Conservation (phyloP, 1,284 basidiomycete genomes). For the Marasmius tenuissimus region DNA sequence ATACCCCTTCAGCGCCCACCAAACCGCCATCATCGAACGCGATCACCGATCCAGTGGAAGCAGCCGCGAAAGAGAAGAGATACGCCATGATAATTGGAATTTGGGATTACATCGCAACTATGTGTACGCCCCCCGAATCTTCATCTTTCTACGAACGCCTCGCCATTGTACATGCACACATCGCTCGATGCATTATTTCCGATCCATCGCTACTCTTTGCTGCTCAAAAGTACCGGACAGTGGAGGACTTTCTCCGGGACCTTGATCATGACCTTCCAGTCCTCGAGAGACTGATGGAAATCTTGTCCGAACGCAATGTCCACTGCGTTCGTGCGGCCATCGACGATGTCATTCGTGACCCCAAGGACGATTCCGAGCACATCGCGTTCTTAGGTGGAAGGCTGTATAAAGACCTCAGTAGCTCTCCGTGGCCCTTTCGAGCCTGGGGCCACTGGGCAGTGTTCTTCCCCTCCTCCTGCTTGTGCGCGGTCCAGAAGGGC, state of each 20-base stretch:
- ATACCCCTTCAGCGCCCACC: background rate
- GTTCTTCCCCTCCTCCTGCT: slow-evolving; percentile 10
- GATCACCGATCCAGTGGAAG: slow-evolving; percentile 4
- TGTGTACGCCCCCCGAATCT: slow-evolving; percentile 27
- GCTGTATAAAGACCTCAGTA: slow-evolving; percentile 28
- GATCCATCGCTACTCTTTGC: slow-evolving; percentile 33
- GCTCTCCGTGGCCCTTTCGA: slow-evolving; percentile 28
- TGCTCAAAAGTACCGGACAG: slow-evolving; percentile 29
- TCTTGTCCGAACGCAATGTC: slow-evolving; percentile 25
- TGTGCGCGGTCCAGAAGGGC: background rate
- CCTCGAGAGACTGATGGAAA: slow-evolving; percentile 33
- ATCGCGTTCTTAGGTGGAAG: slow-evolving; percentile 29
- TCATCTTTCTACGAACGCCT: slow-evolving; percentile 29
- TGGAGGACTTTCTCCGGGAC: slow-evolving; percentile 27
- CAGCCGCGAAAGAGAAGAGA: slow-evolving; percentile 25
- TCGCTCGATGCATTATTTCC: slow-evolving; percentile 33
- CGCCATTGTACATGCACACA: slow-evolving; percentile 30
- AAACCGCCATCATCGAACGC: background rate
- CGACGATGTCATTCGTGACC: slow-evolving; percentile 29
- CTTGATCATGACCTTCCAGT: slow-evolving; percentile 26
- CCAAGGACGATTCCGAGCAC: slow-evolving; percentile 20
- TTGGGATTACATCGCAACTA: slow-evolving; percentile 28
- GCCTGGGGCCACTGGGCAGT: slow-evolving; percentile 33
- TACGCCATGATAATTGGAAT: slow-evolving; percentile 15
- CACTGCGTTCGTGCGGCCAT: slow-evolving; percentile 27